Evolutionary conservation across 768 basidiomycete genomes (phyloP).

Genomic region (Suillus occidentalis): DNA sequence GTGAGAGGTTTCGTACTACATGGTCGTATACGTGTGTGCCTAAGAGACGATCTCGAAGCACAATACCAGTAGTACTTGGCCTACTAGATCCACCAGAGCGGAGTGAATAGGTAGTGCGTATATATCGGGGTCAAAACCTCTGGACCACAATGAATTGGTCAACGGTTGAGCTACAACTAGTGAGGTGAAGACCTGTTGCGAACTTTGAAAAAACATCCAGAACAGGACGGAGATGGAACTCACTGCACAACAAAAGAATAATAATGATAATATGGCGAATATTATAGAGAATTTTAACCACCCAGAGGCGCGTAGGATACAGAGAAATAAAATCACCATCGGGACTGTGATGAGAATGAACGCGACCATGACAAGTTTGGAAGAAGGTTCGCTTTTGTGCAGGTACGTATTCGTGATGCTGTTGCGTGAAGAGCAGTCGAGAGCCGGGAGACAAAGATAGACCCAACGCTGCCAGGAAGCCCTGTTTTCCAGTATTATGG

Average conservation of each 20-base stretch:
- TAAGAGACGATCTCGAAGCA: conserved; percentile 69
- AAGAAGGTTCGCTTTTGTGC: conserved; percentile 31
- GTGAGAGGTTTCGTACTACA: background rate
- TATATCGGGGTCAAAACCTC: conserved; percentile 81
- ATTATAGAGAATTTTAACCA: conserved; percentile 76
- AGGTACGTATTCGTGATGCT: conserved; percentile 14
- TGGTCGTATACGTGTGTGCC: conserved; percentile 27
- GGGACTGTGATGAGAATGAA: conserved; percentile 77
- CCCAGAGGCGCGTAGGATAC: conserved; percentile 59
- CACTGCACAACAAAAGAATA: conserved; percentile 78
- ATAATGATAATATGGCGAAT: conserved; percentile 63
- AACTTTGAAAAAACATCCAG: background rate
- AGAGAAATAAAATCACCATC: conserved; percentile 73
- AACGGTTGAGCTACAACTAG: conserved; percentile 63
- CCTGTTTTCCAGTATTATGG: conserved; percentile 40
- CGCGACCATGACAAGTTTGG: conserved; percentile 59
- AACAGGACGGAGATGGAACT: conserved; percentile 32
- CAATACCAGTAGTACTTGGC: conserved; percentile 75
- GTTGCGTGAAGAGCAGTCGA: conserved; percentile 80
- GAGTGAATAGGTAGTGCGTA: conserved; percentile 94
- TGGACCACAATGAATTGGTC: conserved; percentile 79
- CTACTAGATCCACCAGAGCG: conserved; percentile 82
- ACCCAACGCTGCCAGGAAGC: conserved; percentile 85
- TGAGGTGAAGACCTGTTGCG: conserved; percentile 66
- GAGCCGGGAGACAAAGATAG: conserved; percentile 87